Percentiles rank a stretch among this genome's conserved stretches.
Conservation (phyloP, 805 yeast genomes). For the Hanseniaspora nectarophila region DNA sequence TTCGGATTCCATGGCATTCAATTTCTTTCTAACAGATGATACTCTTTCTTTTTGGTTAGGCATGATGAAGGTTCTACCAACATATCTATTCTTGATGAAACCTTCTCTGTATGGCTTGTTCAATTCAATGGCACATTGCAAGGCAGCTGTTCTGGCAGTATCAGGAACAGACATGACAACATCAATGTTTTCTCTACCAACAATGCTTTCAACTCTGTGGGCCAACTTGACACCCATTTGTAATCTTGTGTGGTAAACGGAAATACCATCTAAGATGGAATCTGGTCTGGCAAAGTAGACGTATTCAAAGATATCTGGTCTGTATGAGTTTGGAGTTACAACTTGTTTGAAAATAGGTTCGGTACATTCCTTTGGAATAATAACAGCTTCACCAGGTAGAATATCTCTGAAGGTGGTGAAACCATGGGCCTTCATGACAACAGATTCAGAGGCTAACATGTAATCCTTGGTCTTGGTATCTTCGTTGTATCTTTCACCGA, state of each 20-base stretch:
- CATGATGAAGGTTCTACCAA: constrained; percentile 97
- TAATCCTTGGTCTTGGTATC: constrained; percentile 63
- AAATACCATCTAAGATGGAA: constrained; percentile 89
- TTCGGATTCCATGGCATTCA: constrained; percentile 92
- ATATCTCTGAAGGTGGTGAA: constrained; percentile 70
- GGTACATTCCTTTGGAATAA: constrained; percentile 66
- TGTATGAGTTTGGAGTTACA: constrained; percentile 60
- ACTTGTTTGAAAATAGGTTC: constrained; percentile 77
- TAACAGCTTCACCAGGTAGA: constrained; percentile 92
- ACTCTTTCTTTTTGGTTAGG: constrained; percentile 92
- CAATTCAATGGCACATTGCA: constrained; percentile 76
- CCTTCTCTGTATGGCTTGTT: constrained; percentile 88
- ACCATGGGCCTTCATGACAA: constrained; percentile 85
- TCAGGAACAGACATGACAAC: constrained; percentile 98
- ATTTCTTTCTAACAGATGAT: constrained; percentile 83
- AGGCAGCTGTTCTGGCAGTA: constrained; percentile 90
- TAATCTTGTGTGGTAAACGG: constrained; percentile 83
- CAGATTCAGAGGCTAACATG: constrained; percentile 92
- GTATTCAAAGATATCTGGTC: constrained; percentile 94
- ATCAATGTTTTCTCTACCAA: constrained; percentile 52
- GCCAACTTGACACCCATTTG: constrained; percentile 92
- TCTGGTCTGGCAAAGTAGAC: constrained; percentile 98
- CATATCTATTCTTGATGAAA: constrained; percentile 89
- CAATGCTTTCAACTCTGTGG: constrained; percentile 44
- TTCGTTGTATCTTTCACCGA: constrained; percentile 63